Base-by-base conservation (phyloP, 192 early-diverging fungal genomes). In the Linnemannia elongata region DNA sequence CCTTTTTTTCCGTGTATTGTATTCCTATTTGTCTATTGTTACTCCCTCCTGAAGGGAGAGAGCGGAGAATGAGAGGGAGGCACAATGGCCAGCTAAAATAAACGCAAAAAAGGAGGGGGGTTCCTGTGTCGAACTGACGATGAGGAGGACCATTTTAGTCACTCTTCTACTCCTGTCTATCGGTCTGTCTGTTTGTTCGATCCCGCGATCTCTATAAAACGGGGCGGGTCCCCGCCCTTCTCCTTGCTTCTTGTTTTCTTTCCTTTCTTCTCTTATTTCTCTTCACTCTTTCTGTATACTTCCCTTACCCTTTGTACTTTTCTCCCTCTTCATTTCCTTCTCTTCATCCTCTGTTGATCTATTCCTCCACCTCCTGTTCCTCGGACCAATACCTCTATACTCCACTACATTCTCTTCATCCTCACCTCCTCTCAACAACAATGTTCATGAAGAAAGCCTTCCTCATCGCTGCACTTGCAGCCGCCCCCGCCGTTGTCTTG, bases 401-500 rank as follows among this genome's bases (percentile, higher is more conserved):
- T 42, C 24, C 42, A n/a, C 39, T 42, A n/a, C 41, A 38, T 33
- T 38, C 10, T n/a, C 74, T 33, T 18, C 41, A 12, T 76, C 74
- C 3, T 45, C 39, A 27, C 27, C 33, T 63, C 71, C 33, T 12
- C 10, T 6, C 54, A 39, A 39, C 38, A 38, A 9, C 41, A 30
- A 27, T 77, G 75, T 6, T 63, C 41, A 66, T 68, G 54, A 82
- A 82, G 45, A 69, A 54, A 3, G 63, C 27, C 38, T 33, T 82
- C 57, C 6, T 83, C 45, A 36, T 78, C 35, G 60, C 75, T 60
- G 75, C 76, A 13, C 38, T 70, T 24, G n/a, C 69, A 17, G 82
- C 76, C 12, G 71, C 78, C 42, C 52, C 71, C 22, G 78, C 78
- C 12, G n/a, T 49, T 1, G 78, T 45, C 17, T 10, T 78, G 41